phyloP scores from a whole-genome alignment of 2,329 filamentous ascomycete species.

The Trichophyton benhamiae region DNA sequence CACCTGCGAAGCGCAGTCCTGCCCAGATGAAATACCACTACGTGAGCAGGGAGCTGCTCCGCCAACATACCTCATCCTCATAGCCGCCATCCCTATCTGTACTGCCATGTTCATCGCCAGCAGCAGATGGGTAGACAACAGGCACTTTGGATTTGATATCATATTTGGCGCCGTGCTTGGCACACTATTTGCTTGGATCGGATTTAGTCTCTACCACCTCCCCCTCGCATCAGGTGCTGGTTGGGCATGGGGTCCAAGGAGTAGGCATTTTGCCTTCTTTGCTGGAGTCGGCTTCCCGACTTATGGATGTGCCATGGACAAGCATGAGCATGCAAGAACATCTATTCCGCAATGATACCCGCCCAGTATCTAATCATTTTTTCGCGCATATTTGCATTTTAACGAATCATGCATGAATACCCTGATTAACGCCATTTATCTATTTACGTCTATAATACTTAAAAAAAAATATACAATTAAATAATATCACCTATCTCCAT shows the following conservation, averaged over 20 bases:
- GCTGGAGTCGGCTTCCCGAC: conserved; percentile 24
- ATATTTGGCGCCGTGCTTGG: conserved; percentile 75
- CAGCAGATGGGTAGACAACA: conserved; percentile 76
- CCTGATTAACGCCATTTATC: background rate
- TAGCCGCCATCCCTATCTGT: conserved; percentile 59
- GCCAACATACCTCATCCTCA: conserved; percentile 62
- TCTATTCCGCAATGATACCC: background rate
- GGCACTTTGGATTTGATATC: conserved; percentile 88
- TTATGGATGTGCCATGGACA: conserved; percentile 11
- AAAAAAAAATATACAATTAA: background rate
- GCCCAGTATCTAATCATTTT: background rate
- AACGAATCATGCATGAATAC: background rate
- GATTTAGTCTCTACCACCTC: conserved; percentile 76
- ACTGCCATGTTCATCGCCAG: conserved; percentile 69
- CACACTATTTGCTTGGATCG: conserved; percentile 54
- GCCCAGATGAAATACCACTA: conserved; percentile 29
- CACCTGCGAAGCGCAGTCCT: background rate
- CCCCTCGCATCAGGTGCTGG: conserved; percentile 67
- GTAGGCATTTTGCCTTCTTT: conserved; percentile 55
- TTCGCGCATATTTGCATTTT: background rate
- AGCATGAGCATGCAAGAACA: background rate
- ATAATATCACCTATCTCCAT: conserved; percentile 53
- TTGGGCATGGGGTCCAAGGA: conserved; percentile 79
- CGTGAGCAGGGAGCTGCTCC: conserved; percentile 69
- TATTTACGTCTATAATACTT: background rate